Evolutionary conservation across 2,329 filamentous ascomycete species (phyloP).

Genomic region (Curvularia verruculosa): DNA sequence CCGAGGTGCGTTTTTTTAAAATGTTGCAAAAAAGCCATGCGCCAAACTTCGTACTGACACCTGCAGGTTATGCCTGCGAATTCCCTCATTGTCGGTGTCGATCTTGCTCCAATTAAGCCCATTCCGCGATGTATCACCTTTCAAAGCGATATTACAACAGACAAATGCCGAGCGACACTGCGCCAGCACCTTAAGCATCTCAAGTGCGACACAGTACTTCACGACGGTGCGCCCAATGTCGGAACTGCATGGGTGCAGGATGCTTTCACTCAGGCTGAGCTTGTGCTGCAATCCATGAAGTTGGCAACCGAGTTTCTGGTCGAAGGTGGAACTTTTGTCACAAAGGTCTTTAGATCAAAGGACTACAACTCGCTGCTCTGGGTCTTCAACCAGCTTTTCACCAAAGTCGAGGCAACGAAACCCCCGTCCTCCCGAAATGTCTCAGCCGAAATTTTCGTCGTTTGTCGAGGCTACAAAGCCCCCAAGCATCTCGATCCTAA

Average conservation of each 20-base stretch:
- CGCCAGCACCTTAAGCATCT: constrained; percentile 89
- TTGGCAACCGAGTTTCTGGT: constrained; percentile 91
- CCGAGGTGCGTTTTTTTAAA: constrained; percentile 76
- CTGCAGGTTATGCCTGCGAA: constrained; percentile 77
- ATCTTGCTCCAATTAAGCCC: constrained; percentile 92
- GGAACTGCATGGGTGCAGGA: constrained; percentile 98
- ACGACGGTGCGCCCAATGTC: constrained; percentile 97
- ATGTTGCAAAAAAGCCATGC: background rate
- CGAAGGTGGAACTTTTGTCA: constrained; percentile 83
- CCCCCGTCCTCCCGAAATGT: constrained; percentile 95
- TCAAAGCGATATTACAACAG: constrained; percentile 96
- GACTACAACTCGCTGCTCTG: constrained; percentile 95
- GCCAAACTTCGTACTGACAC: constrained; percentile 6
- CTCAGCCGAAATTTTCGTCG: constrained; percentile 97
- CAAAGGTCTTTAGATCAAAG: constrained; percentile 96
- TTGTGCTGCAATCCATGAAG: constrained; percentile 88
- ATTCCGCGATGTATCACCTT: constrained; percentile 95
- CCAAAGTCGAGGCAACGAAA: constrained; percentile 95
- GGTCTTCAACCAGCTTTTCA: constrained; percentile 97
- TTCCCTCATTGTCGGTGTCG: constrained; percentile 91
- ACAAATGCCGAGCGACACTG: constrained; percentile 91
- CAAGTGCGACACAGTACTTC: constrained; percentile 94
- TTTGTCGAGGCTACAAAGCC: constrained; percentile 93
- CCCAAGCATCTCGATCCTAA: constrained; percentile 92
- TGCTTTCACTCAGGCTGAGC: constrained; percentile 95